Evolutionary conservation across 495 filamentous ascomycete species (phyloP).

Genomic region (Cetradonia linearis): DNA sequence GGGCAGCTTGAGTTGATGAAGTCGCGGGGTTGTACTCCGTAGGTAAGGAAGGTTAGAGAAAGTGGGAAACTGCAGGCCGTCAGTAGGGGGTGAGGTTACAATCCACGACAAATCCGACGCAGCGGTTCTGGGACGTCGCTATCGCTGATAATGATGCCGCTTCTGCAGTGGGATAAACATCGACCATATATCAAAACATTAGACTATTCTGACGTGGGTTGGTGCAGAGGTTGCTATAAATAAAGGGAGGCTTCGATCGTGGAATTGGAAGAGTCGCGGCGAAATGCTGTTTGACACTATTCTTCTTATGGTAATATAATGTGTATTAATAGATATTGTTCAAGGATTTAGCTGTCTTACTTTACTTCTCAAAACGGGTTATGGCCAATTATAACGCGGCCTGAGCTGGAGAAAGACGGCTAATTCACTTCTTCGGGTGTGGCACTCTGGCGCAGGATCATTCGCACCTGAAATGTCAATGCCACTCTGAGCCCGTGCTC

Average conservation of each 20-base stretch:
- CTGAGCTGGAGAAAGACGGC: neutral
- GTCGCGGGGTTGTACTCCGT: constrained; percentile 10
- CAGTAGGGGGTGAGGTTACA: neutral
- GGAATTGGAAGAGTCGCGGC: constrained; percentile 7
- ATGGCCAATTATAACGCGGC: neutral
- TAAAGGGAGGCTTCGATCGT: constrained; percentile 11
- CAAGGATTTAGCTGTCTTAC: neutral
- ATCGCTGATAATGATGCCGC: neutral
- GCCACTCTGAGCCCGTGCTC: neutral
- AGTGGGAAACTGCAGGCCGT: constrained; percentile 5
- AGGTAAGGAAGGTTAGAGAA: neutral
- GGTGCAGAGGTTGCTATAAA: constrained; percentile 12
- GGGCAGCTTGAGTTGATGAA: constrained; percentile 7
- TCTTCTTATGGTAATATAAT: neutral
- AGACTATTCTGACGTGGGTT: constrained; percentile 10
- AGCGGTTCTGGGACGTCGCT: constrained; percentile 1
- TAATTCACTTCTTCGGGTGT: constrained; percentile 14
- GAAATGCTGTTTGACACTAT: constrained; percentile 9
- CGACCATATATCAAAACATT: constrained; percentile 9
- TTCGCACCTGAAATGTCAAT: neutral
- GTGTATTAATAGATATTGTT: constrained; percentile 7
- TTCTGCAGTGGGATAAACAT: neutral
- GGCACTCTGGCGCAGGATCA: too few relatives aligned
- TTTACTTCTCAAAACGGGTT: neutral
- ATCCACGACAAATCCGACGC: constrained; percentile 2